phyloP scores from a whole-genome alignment of 345 rosid genomes.

The Ailanthus altissimus region DNA sequence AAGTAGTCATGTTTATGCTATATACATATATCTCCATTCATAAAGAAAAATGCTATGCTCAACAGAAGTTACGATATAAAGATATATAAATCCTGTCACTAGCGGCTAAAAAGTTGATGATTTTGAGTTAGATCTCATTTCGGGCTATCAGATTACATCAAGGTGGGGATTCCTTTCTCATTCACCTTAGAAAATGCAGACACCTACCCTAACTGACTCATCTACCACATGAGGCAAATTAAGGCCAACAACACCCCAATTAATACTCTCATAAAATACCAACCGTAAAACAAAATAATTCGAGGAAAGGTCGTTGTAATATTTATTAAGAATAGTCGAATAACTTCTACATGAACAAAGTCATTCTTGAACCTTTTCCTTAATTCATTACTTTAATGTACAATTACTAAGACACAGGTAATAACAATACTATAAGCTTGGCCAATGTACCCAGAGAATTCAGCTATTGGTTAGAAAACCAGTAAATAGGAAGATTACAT shows the following conservation, averaged over 20 bases:
- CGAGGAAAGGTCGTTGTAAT: neutral
- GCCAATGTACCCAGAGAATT: neutral
- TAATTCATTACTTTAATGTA: neutral
- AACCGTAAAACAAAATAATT: neutral
- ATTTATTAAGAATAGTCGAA: neutral
- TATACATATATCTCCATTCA: neutral
- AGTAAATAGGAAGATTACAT: neutral
- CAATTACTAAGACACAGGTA: neutral
- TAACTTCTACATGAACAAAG: neutral
- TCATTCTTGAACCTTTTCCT: neutral
- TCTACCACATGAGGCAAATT: neutral
- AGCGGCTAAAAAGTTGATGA: neutral
- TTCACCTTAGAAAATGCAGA: neutral
- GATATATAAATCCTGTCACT: neutral
- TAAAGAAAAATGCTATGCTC: neutral
- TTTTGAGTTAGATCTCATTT: neutral
- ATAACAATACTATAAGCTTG: neutral
- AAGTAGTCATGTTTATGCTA: neutral
- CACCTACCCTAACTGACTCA: neutral
- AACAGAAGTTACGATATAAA: neutral
- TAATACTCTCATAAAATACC: constrained; percentile 2
- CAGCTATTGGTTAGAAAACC: too few relatives aligned
- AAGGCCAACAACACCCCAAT: neutral
- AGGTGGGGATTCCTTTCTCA: neutral
- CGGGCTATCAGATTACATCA: neutral